Evolutionary conservation across 306 rosid genomes (phyloP).

Genomic region (Quercus engelmannii): DNA sequence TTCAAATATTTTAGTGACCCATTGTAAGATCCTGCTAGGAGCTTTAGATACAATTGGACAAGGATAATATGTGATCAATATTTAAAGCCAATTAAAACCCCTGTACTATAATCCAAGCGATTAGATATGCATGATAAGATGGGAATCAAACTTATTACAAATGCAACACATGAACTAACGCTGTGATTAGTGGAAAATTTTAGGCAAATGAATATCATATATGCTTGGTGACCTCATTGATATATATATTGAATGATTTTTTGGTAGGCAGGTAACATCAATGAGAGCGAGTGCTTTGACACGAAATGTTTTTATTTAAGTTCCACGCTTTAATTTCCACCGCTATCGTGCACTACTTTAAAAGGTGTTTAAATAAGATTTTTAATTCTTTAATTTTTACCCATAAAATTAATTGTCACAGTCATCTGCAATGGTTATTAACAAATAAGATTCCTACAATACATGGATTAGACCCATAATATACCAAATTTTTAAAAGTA

Average conservation of each 20-base stretch:
- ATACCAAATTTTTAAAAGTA: not conserved
- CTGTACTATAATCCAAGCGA: constrained; percentile 35
- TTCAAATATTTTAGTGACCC: constrained; percentile 24
- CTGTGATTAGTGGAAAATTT: constrained; percentile 33
- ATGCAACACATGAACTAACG: constrained; percentile 38
- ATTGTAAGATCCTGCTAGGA: constrained; percentile 32
- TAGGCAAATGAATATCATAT: constrained; percentile 18
- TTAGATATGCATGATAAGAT: constrained; percentile 41
- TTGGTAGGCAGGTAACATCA: constrained; percentile 55
- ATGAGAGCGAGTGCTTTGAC: constrained; percentile 31
- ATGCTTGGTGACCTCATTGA: constrained; percentile 32
- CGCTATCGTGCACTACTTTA: constrained; percentile 28
- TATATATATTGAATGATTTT: constrained; percentile 25
- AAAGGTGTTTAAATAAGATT: no score
- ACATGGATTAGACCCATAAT: no score
- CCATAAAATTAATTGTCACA: no score
- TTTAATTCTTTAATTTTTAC: no score
- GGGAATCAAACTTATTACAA: constrained; percentile 44
- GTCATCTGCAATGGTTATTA: no score
- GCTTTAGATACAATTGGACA: constrained; percentile 24
- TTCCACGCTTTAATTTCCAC: not conserved
- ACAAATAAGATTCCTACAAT: no score
- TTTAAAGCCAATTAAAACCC: constrained; percentile 20
- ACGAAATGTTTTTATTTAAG: constrained; percentile 12
- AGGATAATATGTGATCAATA: constrained; percentile 6